Base-by-base conservation (phyloP, 352 stramenopile genomes). In the Hyaloperonospora brassicae region DNA sequence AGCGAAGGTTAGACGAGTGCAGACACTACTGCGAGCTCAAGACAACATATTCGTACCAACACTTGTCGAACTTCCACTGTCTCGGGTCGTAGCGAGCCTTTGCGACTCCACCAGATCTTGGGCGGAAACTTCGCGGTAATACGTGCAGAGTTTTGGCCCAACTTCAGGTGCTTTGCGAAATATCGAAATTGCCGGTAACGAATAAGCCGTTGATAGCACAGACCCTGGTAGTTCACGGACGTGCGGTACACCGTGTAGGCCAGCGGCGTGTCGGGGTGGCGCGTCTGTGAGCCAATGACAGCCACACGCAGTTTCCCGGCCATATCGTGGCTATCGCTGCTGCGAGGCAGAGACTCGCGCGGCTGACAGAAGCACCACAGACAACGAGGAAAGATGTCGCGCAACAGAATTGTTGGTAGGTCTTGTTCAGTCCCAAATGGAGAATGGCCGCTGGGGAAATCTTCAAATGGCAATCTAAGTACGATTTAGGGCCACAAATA, bases 171-270 rank as follows among this genome's bases (percentile, higher is more conserved):
- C 56, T 65, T 70, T 43, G 68, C 57, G 53, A 91, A 88, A 34
- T 34, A 46, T 27, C 44, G 38, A 43, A 91, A 89, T n/a, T 86
- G 59, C 11, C 81, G 64, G 56, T 70, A 91, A 36, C 81, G 81
- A 42, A 91, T 59, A 21, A 89, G 55, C 1, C 81, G 78, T 50
- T 91, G 72, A 55, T 76, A 87, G 65, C 73, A 86, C 41, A 83
- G 46, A 6, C 79, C 77, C 31, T 64, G 56, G 31, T 75, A 86
- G 61, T 79, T 89, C 36, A 84, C 70, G 6, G 73, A 74, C 40
- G 81, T 89, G 45, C 76, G 76, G 55, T 88, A 91, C 12, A 87
- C 76, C 31, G 77, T 90, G 59, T 83, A 85, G 10, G 77, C 67
- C n/a, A 64, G 13, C 0, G 62, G 42, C 14, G 59, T 62, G 52